A percentile compares a stretch with the other conserved stretches of the same genome.
Evolutionary conservation across 1,284 basidiomycete genomes (phyloP).

Genomic region (Bondarzewia mesenterica): DNA sequence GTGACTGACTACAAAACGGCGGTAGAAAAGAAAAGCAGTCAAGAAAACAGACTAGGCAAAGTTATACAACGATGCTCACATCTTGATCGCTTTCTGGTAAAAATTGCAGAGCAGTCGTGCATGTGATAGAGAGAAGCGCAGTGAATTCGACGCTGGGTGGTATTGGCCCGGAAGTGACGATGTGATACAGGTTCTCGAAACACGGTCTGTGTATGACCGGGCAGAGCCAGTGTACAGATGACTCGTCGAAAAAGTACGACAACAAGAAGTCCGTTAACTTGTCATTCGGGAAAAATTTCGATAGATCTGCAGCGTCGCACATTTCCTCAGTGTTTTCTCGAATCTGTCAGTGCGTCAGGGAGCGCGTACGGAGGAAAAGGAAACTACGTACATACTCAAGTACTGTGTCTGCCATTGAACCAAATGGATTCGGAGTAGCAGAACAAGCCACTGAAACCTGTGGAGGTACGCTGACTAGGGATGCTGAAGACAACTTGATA

Average conservation of each 20-base stretch:
- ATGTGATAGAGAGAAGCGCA: constrained; percentile 15
- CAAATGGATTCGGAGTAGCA: too few relatives aligned
- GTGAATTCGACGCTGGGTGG: constrained; percentile 15
- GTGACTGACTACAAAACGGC: constrained; percentile 5
- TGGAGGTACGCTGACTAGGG: constrained; percentile 8
- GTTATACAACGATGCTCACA: constrained; percentile 6
- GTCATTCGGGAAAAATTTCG: constrained; percentile 14
- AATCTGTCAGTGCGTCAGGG: background rate
- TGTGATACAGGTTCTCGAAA: constrained; percentile 15
- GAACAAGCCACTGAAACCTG: background rate
- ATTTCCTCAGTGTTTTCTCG: too few relatives aligned
- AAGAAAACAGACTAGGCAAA: background rate
- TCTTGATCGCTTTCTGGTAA: constrained; percentile 15
- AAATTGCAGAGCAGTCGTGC: constrained; percentile 17
- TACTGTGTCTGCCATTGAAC: too few relatives aligned
- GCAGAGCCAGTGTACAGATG: constrained; percentile 15
- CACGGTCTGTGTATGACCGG: constrained; percentile 16
- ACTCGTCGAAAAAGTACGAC: constrained; percentile 15
- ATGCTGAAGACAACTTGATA: constrained; percentile 5
- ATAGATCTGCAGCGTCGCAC: constrained; percentile 6
- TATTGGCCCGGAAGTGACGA: constrained; percentile 7
- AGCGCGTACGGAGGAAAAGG: background rate
- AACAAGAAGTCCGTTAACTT: constrained; percentile 14
- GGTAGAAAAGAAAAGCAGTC: background rate
- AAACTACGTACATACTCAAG: background rate